phyloP scores from a whole-genome alignment of 257 asterid species.

The Linaria vulgaris region DNA sequence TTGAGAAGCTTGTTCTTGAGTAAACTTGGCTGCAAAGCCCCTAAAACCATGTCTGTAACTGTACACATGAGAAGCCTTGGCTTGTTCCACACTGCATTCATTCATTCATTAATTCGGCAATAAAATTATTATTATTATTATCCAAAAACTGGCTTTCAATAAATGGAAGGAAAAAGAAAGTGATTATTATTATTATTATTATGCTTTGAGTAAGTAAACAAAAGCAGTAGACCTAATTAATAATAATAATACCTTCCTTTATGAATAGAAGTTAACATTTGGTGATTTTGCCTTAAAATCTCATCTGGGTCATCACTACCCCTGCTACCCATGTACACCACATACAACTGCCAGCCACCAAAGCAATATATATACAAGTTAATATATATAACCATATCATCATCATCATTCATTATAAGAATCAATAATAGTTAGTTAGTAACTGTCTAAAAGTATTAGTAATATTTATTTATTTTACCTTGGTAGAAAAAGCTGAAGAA shows the following conservation, averaged over 20 bases:
- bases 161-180: neutral
- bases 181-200: too few relatives aligned
- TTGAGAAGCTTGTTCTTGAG: slow-evolving; percentile 73
- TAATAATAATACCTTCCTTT: slow-evolving; percentile 63
- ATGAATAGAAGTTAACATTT: slow-evolving; percentile 69
- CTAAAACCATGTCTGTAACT: slow-evolving; percentile 89
- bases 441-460: too few relatives aligned
- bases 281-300: slow-evolving; percentile 67
- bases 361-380: too few relatives aligned
- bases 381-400: neutral
- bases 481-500: slow-evolving; percentile 56
- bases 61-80: slow-evolving; percentile 77
- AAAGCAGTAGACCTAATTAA: too few relatives aligned
- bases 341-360: slow-evolving; percentile 92
- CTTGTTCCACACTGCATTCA: slow-evolving; percentile 65
- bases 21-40: slow-evolving; percentile 96
- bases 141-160: neutral
- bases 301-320: slow-evolving; percentile 71
- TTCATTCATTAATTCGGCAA: neutral
- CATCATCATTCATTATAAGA: neutral
- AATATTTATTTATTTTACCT: too few relatives aligned
- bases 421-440: too few relatives aligned
- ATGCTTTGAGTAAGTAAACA: neutral
- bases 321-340: slow-evolving; percentile 90
- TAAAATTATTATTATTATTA: neutral